phyloP scores from a whole-genome alignment of 2,329 filamentous ascomycete genomes.

The Fusarium austroafricanum region DNA sequence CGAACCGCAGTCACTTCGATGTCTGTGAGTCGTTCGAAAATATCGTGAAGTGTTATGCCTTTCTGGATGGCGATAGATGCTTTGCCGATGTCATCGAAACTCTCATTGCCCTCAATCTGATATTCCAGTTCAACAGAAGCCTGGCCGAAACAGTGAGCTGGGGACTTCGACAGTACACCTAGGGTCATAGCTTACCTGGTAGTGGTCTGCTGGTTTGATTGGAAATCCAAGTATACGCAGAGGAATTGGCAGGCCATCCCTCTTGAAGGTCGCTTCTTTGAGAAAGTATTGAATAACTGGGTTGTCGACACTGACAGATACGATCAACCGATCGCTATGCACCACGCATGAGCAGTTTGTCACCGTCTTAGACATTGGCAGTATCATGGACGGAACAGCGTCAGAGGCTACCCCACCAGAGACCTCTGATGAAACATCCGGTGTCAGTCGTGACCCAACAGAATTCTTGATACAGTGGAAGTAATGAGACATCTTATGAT shows the following conservation, averaged over 20 bases:
- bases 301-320: neutral
- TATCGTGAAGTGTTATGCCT: neutral
- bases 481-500: slow-evolving; percentile 10
- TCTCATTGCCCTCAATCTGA: accelerated
- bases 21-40: neutral
- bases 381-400: neutral
- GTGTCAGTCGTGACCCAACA: neutral
- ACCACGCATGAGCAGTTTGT: neutral
- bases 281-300: neutral
- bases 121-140: neutral
- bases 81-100: neutral
- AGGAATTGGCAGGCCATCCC: accelerated
- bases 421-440: neutral
- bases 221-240: neutral
- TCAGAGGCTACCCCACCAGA: accelerated
- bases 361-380: neutral
- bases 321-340: neutral
- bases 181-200: neutral
- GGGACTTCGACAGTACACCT: accelerated
- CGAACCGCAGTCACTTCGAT: neutral
- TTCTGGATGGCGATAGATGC: neutral
- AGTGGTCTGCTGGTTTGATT: neutral
- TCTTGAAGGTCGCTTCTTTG: neutral
- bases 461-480: slow-evolving; percentile 1
- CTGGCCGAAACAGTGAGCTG: neutral